Evolutionary conservation across 768 basidiomycete species (phyloP), one percentile per base, ranked within the genome.

Genomic region (Dioszegia hungarica): DNA sequence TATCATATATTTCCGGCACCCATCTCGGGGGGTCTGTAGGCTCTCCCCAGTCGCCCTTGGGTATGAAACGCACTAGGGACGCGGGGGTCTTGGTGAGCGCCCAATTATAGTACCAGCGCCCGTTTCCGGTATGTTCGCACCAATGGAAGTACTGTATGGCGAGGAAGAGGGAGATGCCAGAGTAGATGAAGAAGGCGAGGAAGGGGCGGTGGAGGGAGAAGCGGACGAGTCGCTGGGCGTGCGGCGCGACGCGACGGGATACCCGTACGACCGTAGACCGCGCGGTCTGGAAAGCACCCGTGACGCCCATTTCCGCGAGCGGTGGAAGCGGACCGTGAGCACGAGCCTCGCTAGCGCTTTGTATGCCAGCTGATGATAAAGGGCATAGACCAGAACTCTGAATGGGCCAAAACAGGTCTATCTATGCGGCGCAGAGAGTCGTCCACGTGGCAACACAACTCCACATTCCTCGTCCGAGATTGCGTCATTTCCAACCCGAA

Each of bases 21-120:
- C 55, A 64, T 40, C 63, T 36, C 17, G 63, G 63, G 1, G 59
- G 53, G 17, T 40, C 34, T 15, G 57, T 53, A 4, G 57, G 41
- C 11, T 38, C 51, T 8, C 52, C 56, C 46, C 51, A 64, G 15
- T 37, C 24, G 9, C 59, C 63, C n/a, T 34, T 19, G 29, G 63
- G 63, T 22, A 64, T 22, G 25, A 61, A 29, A 25, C 57, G 47
- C 3, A 51, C 52, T 14, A 64, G 27, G 8, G 36, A 14, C 2
- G 52, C 39, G 10, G 59, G 63, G n/a, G 57, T 53, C n/a, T 54
- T 20, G 1, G 37, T 11, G 3, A 55, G 34, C 22, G 36, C 40
- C 45, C 57, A 64, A 44, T 64, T 64, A 48, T 59, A 64, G 33
- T 58, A 64, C 63, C 63, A 64, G 22, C 63, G 34, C 12, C 49